Evolutionary conservation across 768 basidiomycete genomes (phyloP).

Genomic region (Macrocybe gigantea): DNA sequence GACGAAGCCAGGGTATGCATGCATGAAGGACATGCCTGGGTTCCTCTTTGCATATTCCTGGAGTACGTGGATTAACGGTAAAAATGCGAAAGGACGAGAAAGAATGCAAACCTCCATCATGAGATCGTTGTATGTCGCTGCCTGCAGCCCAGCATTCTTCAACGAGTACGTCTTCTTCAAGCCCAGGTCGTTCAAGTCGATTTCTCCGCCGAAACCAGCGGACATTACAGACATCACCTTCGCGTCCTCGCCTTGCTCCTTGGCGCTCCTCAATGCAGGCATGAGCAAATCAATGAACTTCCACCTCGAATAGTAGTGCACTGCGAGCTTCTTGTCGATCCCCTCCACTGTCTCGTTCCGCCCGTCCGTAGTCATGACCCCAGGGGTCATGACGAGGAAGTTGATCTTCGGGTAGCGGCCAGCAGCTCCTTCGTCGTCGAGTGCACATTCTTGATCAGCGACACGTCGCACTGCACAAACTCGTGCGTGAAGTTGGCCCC

Average conservation of each 20-base stretch:
- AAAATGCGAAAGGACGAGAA: background rate
- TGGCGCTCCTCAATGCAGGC: constrained; percentile 37
- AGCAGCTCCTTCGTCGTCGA: constrained; percentile 25
- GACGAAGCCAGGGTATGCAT: constrained; percentile 33
- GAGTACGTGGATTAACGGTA: background rate
- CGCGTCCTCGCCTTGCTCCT: constrained; percentile 42
- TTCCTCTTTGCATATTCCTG: constrained; percentile 30
- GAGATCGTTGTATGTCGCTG: constrained; percentile 35
- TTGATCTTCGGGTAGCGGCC: constrained; percentile 38
- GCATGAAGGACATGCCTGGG: constrained; percentile 32
- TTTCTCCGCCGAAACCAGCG: constrained; percentile 25
- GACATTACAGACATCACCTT: constrained; percentile 44
- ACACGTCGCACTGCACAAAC: constrained; percentile 41
- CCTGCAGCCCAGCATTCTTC: constrained; percentile 19
- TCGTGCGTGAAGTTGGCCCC: constrained; percentile 21
- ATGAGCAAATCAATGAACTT: constrained; percentile 40
- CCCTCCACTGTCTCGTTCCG: constrained; percentile 26
- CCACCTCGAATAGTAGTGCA: constrained; percentile 49
- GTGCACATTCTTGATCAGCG: constrained; percentile 39
- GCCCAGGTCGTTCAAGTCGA: constrained; percentile 40
- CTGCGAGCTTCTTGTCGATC: constrained; percentile 26
- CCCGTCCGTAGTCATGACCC: constrained; percentile 33
- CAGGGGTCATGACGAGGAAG: constrained; percentile 41
- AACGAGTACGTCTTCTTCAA: constrained; percentile 33
- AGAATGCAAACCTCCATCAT: constrained; percentile 29